Percentiles rank a stretch among this genome's conserved stretches.
These are phyloP conservation scores for Sphagnum contortum DNA, from an alignment of 225 moss, liverwort and hornwort species.

Conservation along the genomic window DNA sequence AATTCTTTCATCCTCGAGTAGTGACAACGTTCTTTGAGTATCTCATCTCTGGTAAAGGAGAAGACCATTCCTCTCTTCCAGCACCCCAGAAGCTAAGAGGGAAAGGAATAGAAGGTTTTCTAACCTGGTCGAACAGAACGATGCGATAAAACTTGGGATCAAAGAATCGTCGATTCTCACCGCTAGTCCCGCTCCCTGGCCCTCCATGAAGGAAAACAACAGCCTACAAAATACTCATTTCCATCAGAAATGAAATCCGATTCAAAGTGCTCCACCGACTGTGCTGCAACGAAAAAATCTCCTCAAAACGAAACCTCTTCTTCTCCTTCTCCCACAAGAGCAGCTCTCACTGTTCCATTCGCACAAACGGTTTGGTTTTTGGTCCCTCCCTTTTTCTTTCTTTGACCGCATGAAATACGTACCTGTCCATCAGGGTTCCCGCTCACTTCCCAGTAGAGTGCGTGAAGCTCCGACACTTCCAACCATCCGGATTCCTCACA, in stretches of 20 bases:
- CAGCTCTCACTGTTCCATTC: constrained; percentile 10
- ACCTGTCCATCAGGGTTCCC: constrained; percentile 46
- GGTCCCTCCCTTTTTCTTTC: too few relatives aligned
- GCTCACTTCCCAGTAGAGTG: constrained; percentile 63
- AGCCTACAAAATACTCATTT: too few relatives aligned
- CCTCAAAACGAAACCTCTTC: too few relatives aligned
- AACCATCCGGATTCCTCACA: constrained; percentile 31
- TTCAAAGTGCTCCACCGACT: background rate
- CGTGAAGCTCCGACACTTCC: constrained; percentile 54
- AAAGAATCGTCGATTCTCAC: constrained; percentile 58
- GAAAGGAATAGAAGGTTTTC: too few relatives aligned
- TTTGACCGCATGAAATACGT: too few relatives aligned
- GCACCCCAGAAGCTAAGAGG: too few relatives aligned
- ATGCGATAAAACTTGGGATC: constrained; percentile 64
- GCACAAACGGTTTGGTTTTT: constrained; percentile 47
- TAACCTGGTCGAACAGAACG: constrained; percentile 43
- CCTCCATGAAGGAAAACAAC: constrained; percentile 53
- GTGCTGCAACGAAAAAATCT: too few relatives aligned
- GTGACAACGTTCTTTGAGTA: too few relatives aligned
- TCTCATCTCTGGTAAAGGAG: too few relatives aligned
- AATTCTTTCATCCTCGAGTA: too few relatives aligned
- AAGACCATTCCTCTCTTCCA: too few relatives aligned
- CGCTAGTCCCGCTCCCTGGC: constrained; percentile 67
- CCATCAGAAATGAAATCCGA: background rate
- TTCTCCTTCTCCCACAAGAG: too few relatives aligned